These are phyloP conservation scores for Alternaria triticina DNA, from an alignment of 2,329 filamentous ascomycete species.

Conservation along the genomic window DNA sequence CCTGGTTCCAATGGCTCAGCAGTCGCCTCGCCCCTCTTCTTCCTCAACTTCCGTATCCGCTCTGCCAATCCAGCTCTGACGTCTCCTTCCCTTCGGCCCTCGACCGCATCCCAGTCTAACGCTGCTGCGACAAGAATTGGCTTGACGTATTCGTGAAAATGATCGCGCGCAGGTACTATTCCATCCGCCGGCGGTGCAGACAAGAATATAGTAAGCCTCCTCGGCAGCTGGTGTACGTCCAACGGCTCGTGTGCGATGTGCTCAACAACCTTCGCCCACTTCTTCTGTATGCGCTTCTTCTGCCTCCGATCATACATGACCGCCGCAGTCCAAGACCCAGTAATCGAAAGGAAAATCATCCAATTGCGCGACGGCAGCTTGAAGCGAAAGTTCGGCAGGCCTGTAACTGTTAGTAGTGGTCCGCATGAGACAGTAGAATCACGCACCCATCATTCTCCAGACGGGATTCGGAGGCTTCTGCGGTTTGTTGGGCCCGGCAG, in stretches of 20 bases:
- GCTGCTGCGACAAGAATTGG: conserved; percentile 88
- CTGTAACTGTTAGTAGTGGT: conserved; percentile 51
- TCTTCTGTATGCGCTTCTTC: conserved; percentile 81
- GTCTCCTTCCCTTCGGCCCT: conserved; percentile 91
- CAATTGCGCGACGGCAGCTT: conserved; percentile 95
- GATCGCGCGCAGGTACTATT: conserved; percentile 82
- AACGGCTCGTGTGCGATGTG: conserved; percentile 81
- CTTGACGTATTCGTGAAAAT: conserved; percentile 96
- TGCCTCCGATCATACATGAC: conserved; percentile 92
- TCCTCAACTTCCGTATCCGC: conserved; percentile 72
- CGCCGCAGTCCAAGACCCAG: conserved; percentile 76
- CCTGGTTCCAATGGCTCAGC: conserved; percentile 54
- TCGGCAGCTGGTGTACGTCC: conserved; percentile 73
- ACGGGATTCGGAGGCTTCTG: conserved; percentile 46
- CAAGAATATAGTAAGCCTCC: conserved; percentile 85
- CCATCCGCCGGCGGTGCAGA: conserved; percentile 87
- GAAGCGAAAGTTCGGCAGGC: conserved; percentile 80
- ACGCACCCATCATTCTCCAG: conserved; percentile 50
- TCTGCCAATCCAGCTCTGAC: conserved; percentile 86
- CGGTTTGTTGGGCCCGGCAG: conserved; percentile 32
- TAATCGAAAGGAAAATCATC: conserved; percentile 90
- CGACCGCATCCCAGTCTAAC: conserved; percentile 94
- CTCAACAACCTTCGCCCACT: conserved; percentile 85
- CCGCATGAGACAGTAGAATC: neutral
- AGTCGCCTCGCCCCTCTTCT: conserved; percentile 63